Conservation (phyloP, 306 rosid genomes). For the Vigna unguiculata region DNA sequence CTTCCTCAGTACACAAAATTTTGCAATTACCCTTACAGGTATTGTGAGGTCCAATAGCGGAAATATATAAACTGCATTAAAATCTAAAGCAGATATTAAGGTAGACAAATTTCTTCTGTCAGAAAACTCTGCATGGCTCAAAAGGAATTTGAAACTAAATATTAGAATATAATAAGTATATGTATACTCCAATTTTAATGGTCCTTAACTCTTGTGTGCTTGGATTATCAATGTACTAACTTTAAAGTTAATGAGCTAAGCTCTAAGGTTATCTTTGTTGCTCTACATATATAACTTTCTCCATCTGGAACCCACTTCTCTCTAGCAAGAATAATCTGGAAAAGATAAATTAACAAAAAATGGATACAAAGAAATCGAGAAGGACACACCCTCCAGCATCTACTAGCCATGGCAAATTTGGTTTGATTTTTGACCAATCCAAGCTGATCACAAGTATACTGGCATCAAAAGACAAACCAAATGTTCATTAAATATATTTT, state of each 20-base stretch:
- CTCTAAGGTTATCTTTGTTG: conserved; percentile 31
- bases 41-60: conserved; percentile 32
- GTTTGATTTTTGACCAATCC: conserved; percentile 70
- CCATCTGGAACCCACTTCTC: conserved; percentile 27
- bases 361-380: conserved; percentile 87
- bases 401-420: conserved; percentile 93
- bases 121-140: conserved; percentile 27
- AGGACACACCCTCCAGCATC: conserved; percentile 89
- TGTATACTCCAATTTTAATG: not conserved
- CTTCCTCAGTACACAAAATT: conserved; percentile 41
- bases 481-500: conserved; percentile 22
- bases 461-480: conserved; percentile 36
- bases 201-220: not conserved
- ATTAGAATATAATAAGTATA: conserved; percentile 12
- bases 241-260: conserved; percentile 24
- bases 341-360: conserved; percentile 34
- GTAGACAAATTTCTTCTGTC: conserved; percentile 41
- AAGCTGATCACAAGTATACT: conserved; percentile 78
- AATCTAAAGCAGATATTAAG: conserved; percentile 63
- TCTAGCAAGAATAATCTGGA: conserved; percentile 34
- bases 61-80: conserved; percentile 70
- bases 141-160: conserved; percentile 11
- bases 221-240: conserved; percentile 14
- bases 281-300: conserved; percentile 22
- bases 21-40: conserved; percentile 4